Conservation (phyloP, 1,284 basidiomycete genomes). For the Boletus coffeatus region DNA sequence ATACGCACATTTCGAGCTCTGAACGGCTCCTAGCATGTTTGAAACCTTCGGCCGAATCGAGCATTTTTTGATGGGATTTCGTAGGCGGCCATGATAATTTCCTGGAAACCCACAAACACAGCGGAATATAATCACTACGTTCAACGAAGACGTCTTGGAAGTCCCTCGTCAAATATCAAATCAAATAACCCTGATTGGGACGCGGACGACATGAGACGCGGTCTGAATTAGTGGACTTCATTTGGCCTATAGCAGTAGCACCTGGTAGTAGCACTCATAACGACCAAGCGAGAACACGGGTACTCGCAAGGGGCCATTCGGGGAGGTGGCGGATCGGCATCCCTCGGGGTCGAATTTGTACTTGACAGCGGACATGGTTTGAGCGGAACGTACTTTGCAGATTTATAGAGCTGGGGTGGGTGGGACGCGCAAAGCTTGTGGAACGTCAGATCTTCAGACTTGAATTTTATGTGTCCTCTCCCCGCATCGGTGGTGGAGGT, state of each 20-base stretch:
- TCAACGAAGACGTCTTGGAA: background rate
- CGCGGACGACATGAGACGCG: slow-evolving; percentile 35
- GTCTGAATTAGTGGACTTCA: background rate
- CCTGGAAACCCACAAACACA: slow-evolving; percentile 15
- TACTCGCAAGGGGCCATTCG: slow-evolving; percentile 63
- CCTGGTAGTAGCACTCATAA: slow-evolving; percentile 43
- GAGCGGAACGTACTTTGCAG: background rate
- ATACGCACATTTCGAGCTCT: slow-evolving; percentile 40
- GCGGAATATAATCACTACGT: background rate
- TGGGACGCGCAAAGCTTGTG: background rate
- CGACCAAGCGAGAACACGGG: slow-evolving; percentile 77
- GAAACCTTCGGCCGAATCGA: slow-evolving; percentile 58
- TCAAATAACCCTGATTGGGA: slow-evolving; percentile 38
- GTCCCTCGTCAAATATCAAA: background rate
- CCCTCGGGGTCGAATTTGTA: slow-evolving; percentile 46
- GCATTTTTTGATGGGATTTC: slow-evolving; percentile 46
- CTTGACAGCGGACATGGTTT: slow-evolving; percentile 12
- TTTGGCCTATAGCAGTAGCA: background rate
- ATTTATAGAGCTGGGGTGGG: background rate
- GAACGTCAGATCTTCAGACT: background rate
- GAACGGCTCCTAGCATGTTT: slow-evolving; percentile 44
- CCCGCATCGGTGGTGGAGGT: background rate
- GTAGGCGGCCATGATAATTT: slow-evolving; percentile 42
- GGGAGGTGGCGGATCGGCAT: slow-evolving; percentile 70
- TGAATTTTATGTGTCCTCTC: too few species aligned